Evolutionary conservation across 2,329 filamentous ascomycete species (phyloP), one percentile per base, ranked within the genome.

Genomic region (Ceratocystis cacaofunesta): DNA sequence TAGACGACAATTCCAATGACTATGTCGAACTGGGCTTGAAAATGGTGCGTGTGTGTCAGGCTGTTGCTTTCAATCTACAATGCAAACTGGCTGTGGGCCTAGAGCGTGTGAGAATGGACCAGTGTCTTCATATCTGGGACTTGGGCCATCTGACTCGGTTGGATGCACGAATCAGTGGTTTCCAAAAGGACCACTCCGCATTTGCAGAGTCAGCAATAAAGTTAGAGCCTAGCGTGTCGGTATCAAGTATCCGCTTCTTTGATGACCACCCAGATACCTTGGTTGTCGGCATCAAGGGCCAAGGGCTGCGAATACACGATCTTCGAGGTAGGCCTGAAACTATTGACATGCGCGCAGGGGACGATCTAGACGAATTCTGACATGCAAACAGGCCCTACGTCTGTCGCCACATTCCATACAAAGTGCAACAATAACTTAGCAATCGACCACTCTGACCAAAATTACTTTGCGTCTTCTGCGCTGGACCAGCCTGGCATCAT

Each of bases 201-300:
- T 77, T 79, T 61, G 73, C 77, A 48, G 80, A 85, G 74, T 77
- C 88, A 68, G 73, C 82, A 71, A 75, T 84, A 72, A 78, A 83
- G 22, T 74, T 85, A 3, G 85, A 87, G 71, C 80, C 82, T 3
- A 85, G 83, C 63, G 86, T 90, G 52, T 86, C 88, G n/a, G 86
- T 94, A 28, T 89, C 87, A 1, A 92, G 88, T 71, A 85, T 92
- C 70, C 86, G 88, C 71, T 95, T 92, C 77, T 92, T 92, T 67
- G 82, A 88, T 67, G 83, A 88, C 69, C 87, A 85, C 69, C 88
- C 89, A 7, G 83, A 90, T 68, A 88, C 86, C 25, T 76, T 94
- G 10, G 83, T 92, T 32, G 85, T 86, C 32, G 89, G 88, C 0
- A 87, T 92, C 62, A 89, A 89, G 69, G 83, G 87, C 55, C 84